Evolutionary conservation across 2,329 filamentous ascomycete genomes (phyloP).

Genomic region (Neofusicoccum ribis): DNA sequence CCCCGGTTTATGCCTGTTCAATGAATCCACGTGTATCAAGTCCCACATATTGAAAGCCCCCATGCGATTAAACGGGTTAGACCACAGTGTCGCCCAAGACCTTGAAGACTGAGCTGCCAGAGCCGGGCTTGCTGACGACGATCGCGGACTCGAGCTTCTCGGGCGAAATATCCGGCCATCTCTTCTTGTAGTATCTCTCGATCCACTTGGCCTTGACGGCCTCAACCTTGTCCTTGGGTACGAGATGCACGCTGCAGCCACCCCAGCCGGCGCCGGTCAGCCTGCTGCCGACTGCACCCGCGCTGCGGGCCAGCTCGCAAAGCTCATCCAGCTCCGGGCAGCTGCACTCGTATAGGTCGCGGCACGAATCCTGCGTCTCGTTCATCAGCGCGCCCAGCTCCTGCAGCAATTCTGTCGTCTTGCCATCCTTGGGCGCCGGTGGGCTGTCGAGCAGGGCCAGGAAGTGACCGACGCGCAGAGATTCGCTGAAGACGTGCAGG

Average conservation of each 20-base stretch:
- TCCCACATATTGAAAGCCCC: background rate
- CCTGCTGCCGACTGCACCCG: slow-evolving; percentile 80
- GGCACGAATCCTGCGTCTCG: slow-evolving; percentile 83
- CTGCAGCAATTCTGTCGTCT: slow-evolving; percentile 66
- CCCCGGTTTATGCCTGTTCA: background rate
- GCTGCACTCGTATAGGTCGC: slow-evolving; percentile 86
- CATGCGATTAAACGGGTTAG: slow-evolving; percentile 21
- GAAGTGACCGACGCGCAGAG: slow-evolving; percentile 81
- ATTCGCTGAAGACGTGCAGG: slow-evolving; percentile 87
- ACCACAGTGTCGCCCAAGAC: slow-evolving; percentile 33
- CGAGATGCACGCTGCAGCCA: slow-evolving; percentile 90
- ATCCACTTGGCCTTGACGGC: slow-evolving; percentile 76
- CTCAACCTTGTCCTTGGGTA: slow-evolving; percentile 79
- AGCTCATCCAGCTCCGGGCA: slow-evolving; percentile 90
- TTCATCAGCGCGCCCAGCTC: slow-evolving; percentile 83
- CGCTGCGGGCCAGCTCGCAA: slow-evolving; percentile 73
- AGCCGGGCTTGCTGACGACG: slow-evolving; percentile 84
- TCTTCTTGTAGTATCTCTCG: slow-evolving; percentile 77
- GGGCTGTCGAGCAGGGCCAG: slow-evolving; percentile 65
- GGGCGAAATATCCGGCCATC: slow-evolving; percentile 64
- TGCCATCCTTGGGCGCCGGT: slow-evolving; percentile 45
- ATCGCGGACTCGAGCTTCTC: slow-evolving; percentile 79
- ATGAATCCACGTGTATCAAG: background rate
- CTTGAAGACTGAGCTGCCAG: slow-evolving; percentile 55
- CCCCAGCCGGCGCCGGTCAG: slow-evolving; percentile 96